Evolutionary conservation across 768 basidiomycete species (phyloP), one percentile per base, ranked within the genome.

Genomic region (Solioccasus polychromus): DNA sequence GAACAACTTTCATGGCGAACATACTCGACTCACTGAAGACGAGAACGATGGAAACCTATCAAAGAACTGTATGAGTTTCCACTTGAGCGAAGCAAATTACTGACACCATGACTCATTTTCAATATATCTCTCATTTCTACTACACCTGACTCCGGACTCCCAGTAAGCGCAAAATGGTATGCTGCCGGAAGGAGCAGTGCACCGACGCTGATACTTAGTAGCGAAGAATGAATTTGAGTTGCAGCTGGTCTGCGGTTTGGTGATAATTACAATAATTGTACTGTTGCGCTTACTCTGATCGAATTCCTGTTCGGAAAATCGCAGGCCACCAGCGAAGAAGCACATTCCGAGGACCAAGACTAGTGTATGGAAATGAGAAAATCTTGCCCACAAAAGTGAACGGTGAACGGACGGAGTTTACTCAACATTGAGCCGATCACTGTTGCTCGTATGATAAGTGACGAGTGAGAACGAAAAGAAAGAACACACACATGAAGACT

Each of bases 271-370:
- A 12, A 8, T n/a, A 18, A 14, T 28, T 18, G 6, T 22, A 45
- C 5, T 1, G 14, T 19, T 28, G 14, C 28, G 71, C 85, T 59
- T 52, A 88, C 88, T 82, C 31, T 76, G 67, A 38, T 83, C 82
- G 56, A 90, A 88, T 1, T 83, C 88, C 67, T 91, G 89, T 54
- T 90, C 84, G 17, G 83, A 85, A 58, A 80, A 91, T 54, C 78
- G 78, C 40, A 82, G 68, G 17, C 89, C 89, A 45, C 88, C 89
- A 18, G 85, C 88, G 54, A 92, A 91, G 69, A 92, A 92, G 58
- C 89, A 91, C 90, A 92, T 90, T 39, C 90, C 90, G 24, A 92
- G 74, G 15, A 92, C 82, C 39, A 93, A 74, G 26, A 91, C 85
- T 87, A 39, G 14, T 18, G 14, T 14, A 40, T 41, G 32, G 22